Percentiles rank a stretch among this genome's conserved stretches.
Conservation (phyloP, 2,329 filamentous ascomycete genomes). For the Aureobasidium musti region DNA sequence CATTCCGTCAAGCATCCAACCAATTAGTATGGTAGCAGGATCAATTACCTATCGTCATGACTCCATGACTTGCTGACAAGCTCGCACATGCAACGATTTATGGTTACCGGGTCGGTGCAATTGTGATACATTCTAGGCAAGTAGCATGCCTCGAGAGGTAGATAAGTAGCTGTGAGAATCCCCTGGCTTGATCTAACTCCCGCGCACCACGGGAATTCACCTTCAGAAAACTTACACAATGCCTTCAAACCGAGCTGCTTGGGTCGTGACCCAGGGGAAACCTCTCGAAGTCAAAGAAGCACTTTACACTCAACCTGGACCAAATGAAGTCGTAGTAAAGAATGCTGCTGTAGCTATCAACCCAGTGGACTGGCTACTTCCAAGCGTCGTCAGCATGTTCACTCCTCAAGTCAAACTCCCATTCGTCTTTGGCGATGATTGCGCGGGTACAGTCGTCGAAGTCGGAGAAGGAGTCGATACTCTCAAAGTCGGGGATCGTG, state of each 20-base stretch:
- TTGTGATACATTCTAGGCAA: neutral
- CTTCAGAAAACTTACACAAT: neutral
- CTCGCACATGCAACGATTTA: neutral
- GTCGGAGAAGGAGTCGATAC: conserved; percentile 41
- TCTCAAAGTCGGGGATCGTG: conserved; percentile 44
- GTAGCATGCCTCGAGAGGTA: neutral
- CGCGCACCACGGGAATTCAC: neutral
- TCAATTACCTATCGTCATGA: neutral
- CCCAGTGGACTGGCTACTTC: conserved; percentile 44
- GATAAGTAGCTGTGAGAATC: neutral
- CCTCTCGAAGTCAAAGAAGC: conserved; percentile 34
- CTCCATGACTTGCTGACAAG: neutral
- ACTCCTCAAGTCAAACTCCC: conserved; percentile 35
- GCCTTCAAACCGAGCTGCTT: conserved; percentile 34
- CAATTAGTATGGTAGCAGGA: neutral
- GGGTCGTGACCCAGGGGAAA: conserved; percentile 31
- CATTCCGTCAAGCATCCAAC: neutral
- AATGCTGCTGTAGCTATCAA: conserved; percentile 46
- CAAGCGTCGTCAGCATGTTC: conserved; percentile 35
- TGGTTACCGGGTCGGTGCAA: neutral
- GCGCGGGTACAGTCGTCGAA: conserved; percentile 40
- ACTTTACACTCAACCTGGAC: conserved; percentile 32
- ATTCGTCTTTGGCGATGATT: conserved; percentile 37
- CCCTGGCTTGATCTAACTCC: too few relatives aligned
- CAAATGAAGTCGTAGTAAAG: conserved; percentile 43